These are phyloP conservation scores for Orbilia oligospora DNA, from an alignment of 2,329 filamentous ascomycete species.

Conservation along the genomic window DNA sequence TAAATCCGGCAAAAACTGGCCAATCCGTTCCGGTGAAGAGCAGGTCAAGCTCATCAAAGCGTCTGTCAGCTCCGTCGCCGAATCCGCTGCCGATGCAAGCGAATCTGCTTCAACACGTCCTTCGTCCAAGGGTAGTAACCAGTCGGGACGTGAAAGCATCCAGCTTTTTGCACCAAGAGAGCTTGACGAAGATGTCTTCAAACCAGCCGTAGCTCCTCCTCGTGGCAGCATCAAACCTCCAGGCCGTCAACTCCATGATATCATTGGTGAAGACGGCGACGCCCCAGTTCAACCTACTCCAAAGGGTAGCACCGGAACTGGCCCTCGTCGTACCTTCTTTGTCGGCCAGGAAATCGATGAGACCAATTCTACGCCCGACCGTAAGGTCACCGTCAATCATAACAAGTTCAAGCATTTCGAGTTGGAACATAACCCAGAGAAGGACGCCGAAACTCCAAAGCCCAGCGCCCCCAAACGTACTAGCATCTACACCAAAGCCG, in stretches of 20 bases:
- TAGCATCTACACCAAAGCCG: slow-evolving; percentile 74
- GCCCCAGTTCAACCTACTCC: slow-evolving; percentile 64
- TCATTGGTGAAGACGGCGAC: slow-evolving; percentile 72
- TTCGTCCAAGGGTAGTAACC: slow-evolving; percentile 65
- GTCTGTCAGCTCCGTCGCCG: slow-evolving; percentile 72
- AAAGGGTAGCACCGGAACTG: slow-evolving; percentile 62
- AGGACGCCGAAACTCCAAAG: slow-evolving; percentile 67
- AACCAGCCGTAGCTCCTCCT: slow-evolving; percentile 66
- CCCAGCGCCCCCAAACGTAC: slow-evolving; percentile 63
- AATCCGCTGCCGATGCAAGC: neutral
- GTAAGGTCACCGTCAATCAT: slow-evolving; percentile 75
- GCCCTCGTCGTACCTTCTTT: slow-evolving; percentile 73
- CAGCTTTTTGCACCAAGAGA: slow-evolving; percentile 81
- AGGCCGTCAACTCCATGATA: slow-evolving; percentile 78
- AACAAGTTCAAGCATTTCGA: slow-evolving; percentile 90
- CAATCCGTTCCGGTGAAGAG: slow-evolving; percentile 87
- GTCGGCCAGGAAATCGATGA: slow-evolving; percentile 65
- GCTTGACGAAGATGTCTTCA: slow-evolving; percentile 68
- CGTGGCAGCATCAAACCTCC: slow-evolving; percentile 76
- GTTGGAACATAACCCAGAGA: slow-evolving; percentile 77
- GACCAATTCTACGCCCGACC: slow-evolving; percentile 65
- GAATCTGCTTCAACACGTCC: slow-evolving; percentile 53
- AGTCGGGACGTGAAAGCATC: slow-evolving; percentile 79
- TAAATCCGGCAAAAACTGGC: slow-evolving; percentile 91
- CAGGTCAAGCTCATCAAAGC: slow-evolving; percentile 82